phyloP scores from a whole-genome alignment of 176 grass and related monocot genomes.

The Canna indica region DNA sequence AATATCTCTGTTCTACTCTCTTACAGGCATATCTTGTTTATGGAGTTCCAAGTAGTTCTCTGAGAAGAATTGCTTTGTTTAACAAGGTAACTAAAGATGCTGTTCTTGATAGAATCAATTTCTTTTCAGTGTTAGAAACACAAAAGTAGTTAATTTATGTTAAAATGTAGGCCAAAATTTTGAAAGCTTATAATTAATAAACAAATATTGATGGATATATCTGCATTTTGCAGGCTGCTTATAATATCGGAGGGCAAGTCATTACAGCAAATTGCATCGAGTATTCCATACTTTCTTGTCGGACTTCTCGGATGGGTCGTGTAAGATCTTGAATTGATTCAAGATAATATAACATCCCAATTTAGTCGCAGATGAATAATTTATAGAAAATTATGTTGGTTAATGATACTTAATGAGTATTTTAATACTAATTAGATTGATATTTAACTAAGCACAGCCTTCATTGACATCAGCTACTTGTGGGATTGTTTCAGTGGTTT shows the following conservation, averaged over 20 bases:
- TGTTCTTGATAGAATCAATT: conserved; percentile 2
- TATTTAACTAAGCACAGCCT: too few relatives aligned
- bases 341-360: too few relatives aligned
- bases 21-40: conserved; percentile 83
- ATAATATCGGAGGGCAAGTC: conserved; percentile 69
- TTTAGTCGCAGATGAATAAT: too few relatives aligned
- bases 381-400: too few relatives aligned
- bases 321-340: conserved; percentile 34
- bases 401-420: too few relatives aligned
- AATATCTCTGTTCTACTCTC: conserved; percentile 17
- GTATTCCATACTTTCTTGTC: conserved; percentile 53
- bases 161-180: too few relatives aligned
- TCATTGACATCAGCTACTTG: too few relatives aligned
- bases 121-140: background rate
- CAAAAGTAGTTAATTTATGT: too few relatives aligned
- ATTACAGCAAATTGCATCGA: conserved; percentile 89
- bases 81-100: conserved; percentile 51
- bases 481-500: conserved; percentile 74
- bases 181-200: too few relatives aligned
- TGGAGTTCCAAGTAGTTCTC: conserved; percentile 60
- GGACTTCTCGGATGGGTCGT: conserved; percentile 54
- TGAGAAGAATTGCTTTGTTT: conserved; percentile 79
- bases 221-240: conserved; percentile 61
- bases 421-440: too few relatives aligned
- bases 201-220: background rate